Percentiles rank a stretch among this genome's conserved stretches.
These are phyloP conservation scores for Kodamaea lidongshanica DNA, from an alignment of 805 yeast species.

Conservation along the genomic window DNA sequence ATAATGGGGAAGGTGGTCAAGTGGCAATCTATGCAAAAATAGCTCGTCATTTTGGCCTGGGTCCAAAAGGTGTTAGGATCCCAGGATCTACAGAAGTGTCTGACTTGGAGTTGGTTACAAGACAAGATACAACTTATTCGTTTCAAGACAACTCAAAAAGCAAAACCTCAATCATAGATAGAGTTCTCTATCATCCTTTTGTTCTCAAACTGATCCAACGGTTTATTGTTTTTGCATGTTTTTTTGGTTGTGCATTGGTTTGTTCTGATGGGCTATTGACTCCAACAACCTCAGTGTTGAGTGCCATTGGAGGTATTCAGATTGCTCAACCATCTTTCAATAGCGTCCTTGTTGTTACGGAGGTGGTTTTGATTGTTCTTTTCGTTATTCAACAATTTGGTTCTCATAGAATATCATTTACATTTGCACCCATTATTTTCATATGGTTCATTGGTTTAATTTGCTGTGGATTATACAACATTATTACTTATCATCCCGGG, in stretches of 20 bases:
- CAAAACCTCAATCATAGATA: slow-evolving; percentile 10
- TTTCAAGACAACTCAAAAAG: slow-evolving; percentile 14
- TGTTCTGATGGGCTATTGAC: slow-evolving; percentile 57
- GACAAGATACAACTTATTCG: slow-evolving; percentile 35
- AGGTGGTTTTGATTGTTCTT: slow-evolving; percentile 39
- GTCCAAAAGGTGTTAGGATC: slow-evolving; percentile 40
- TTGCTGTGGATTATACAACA: slow-evolving; percentile 42
- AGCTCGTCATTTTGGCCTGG: slow-evolving; percentile 43
- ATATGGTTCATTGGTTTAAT: slow-evolving; percentile 45
- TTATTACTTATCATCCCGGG: slow-evolving; percentile 34
- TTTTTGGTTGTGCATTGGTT: slow-evolving; percentile 52
- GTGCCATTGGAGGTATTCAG: slow-evolving; percentile 52
- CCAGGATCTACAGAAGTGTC: slow-evolving; percentile 33
- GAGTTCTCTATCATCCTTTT: slow-evolving; percentile 17
- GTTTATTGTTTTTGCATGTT: slow-evolving; percentile 35
- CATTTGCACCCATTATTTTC: slow-evolving; percentile 51
- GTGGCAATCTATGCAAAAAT: slow-evolving; percentile 58
- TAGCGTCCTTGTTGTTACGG: slow-evolving; percentile 44
- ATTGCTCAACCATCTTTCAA: slow-evolving; percentile 44
- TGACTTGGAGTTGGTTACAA: slow-evolving; percentile 22
- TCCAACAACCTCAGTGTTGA: slow-evolving; percentile 57
- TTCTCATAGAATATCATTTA: slow-evolving; percentile 39
- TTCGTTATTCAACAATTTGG: slow-evolving; percentile 47
- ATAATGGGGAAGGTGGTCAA: slow-evolving; percentile 59
- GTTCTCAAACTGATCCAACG: slow-evolving; percentile 25